Base-by-base conservation (phyloP, 768 basidiomycete species). In the Xanthoconium purpureum region DNA sequence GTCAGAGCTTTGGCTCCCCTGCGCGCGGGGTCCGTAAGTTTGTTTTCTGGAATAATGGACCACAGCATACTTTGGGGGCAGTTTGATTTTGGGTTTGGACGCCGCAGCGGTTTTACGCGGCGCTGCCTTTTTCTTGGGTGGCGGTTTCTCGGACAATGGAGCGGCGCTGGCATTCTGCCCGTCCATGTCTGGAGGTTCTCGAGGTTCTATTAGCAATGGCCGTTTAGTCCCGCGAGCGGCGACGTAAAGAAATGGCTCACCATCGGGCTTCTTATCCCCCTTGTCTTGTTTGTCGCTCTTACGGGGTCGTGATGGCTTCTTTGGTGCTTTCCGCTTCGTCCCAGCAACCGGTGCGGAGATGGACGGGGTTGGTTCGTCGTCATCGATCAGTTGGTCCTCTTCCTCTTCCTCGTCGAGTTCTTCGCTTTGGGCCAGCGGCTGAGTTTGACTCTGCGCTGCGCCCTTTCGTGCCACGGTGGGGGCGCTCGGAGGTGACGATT, bases 311-410 rank as follows among this genome's bases (percentile, higher is more conserved):
- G 78, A 70, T 50, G 78, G 65, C 69, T 83, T 84, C 63, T 70
- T 72, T 37, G 69, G 71, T 38, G 76, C 67, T 68, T 80, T 85
- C 50, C 77, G 78, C 65, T 83, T 84, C 57, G 77, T 72, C 42
- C 75, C 64, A 18, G 69, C 50, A 51, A 67, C 55, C 17, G 68
- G 61, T 2, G 65, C 63, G 56, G 71, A 67, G 57, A 69, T 58
- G 40, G 65, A 54, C 20, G 69, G 65, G 18, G 72, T 51, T 20
- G 62, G 65, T 49, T 66, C 78, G 43, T 78, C 85, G 56, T 89
- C 89, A 70, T 91, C 89, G 62, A 90, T 85, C 61, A 91, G 80
- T 63, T 90, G 84, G 74, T 91, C 89, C 72, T 89, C 87, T 68
- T 88, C 87, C 0, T 80, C 80, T 33, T 88, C 86, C 9, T 82